phyloP scores from a whole-genome alignment of 2,329 filamentous ascomycete species.

The Colletotrichum karsti region DNA sequence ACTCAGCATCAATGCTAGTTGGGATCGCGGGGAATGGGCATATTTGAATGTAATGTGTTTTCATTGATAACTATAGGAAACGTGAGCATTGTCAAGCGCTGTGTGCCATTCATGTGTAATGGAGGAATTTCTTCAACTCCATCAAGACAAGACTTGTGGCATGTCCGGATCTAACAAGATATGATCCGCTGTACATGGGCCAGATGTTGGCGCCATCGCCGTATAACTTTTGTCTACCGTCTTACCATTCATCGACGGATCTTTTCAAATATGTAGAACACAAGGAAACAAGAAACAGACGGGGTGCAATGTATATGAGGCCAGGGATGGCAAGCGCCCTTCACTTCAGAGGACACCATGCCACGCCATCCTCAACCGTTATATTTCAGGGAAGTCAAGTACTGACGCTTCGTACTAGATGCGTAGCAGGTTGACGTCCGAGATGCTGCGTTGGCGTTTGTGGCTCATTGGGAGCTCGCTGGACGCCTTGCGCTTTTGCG shows the following conservation, averaged over 20 bases:
- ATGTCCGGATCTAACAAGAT: neutral
- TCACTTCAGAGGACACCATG: constrained; percentile 30
- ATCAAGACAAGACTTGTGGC: neutral
- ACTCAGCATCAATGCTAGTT: too few species aligned
- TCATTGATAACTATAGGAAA: constrained; percentile 21
- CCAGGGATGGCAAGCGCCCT: constrained; percentile 48
- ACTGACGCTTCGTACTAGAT: constrained; percentile 42
- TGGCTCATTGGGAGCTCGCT: constrained; percentile 51
- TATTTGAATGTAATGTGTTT: constrained; percentile 13
- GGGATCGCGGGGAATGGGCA: too few species aligned
- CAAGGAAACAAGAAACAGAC: constrained; percentile 26
- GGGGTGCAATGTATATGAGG: constrained; percentile 36
- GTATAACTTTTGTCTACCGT: constrained; percentile 18
- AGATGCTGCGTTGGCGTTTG: constrained; percentile 68
- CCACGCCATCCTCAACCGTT: constrained; percentile 58
- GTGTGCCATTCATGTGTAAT: neutral
- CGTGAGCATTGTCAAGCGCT: neutral
- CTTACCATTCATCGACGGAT: constrained; percentile 4
- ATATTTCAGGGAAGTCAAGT: constrained; percentile 31
- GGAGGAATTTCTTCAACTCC: neutral
- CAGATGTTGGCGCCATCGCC: neutral
- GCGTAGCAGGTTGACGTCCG: constrained; percentile 60
- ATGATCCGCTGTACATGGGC: neutral
- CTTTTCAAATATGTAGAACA: constrained; percentile 4
- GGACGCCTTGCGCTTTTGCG: constrained; percentile 65